A percentile compares a stretch with the other conserved stretches of the same genome.
Conservation (phyloP, 805 yeast genomes). For the Nakazawaea ernobii region DNA sequence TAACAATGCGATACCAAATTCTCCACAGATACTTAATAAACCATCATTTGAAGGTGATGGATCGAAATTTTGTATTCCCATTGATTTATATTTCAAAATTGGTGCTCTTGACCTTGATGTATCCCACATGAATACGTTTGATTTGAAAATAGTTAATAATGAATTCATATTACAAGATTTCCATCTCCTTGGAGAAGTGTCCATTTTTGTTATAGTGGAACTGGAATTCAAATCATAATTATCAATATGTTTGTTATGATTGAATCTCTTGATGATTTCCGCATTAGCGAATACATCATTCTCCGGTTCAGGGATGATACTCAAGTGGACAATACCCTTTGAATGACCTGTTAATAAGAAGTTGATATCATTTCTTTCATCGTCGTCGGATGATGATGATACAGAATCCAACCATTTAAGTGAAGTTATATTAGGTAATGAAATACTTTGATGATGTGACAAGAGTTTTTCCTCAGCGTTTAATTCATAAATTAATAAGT, state of each 20-base stretch:
- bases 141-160: constrained; percentile 59
- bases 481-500: constrained; percentile 46
- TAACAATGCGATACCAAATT: constrained; percentile 67
- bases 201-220: constrained; percentile 25
- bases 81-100: constrained; percentile 41
- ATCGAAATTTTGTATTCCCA: constrained; percentile 49
- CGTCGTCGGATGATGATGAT: neutral
- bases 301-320: constrained; percentile 55
- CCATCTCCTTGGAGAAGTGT: constrained; percentile 36
- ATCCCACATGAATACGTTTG: constrained; percentile 76
- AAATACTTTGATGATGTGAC: constrained; percentile 54
- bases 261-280: constrained; percentile 70
- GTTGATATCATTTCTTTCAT: constrained; percentile 28
- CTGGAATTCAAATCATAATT: constrained; percentile 20
- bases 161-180: constrained; percentile 34
- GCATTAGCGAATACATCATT: constrained; percentile 46
- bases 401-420: constrained; percentile 44
- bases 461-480: constrained; percentile 33
- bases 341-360: constrained; percentile 67
- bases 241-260: constrained; percentile 63
- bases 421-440: constrained; percentile 49
- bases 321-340: constrained; percentile 68
- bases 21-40: constrained; percentile 59
- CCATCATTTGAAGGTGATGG: constrained; percentile 41
- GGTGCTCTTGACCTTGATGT: constrained; percentile 55